Conservation (phyloP, 164 flowering plant species). For the Euptelea pleiosperma region DNA sequence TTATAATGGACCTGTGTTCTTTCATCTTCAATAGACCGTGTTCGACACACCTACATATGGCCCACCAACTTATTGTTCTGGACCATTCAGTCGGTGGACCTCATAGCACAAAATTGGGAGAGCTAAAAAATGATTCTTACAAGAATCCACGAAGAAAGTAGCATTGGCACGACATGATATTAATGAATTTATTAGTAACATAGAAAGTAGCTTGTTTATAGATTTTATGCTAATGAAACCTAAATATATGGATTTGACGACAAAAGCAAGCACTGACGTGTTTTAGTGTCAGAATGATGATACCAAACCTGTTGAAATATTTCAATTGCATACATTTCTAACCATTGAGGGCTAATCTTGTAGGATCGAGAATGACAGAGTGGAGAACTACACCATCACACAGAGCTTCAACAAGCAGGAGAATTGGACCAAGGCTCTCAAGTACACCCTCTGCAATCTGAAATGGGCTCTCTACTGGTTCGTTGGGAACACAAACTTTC, state of each 20-base stretch:
- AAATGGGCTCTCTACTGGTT: slow-evolving; percentile 98
- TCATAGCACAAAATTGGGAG: too few species aligned
- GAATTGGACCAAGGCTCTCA: slow-evolving; percentile 98
- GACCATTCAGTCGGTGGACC: background rate
- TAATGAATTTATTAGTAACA: too few species aligned
- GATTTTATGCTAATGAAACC: too few species aligned
- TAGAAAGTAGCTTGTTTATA: too few species aligned
- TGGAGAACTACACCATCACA: slow-evolving; percentile 80
- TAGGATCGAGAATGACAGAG: slow-evolving; percentile 97
- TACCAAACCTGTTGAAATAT: background rate
- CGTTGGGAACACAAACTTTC: slow-evolving; percentile 87
- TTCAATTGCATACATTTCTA: slow-evolving; percentile 7
- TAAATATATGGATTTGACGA: too few species aligned
- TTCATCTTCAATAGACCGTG: background rate
- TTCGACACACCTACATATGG: background rate
- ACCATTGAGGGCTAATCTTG: slow-evolving; percentile 5
- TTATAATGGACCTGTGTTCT: background rate
- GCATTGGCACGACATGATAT: too few species aligned
- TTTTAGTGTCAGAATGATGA: background rate
- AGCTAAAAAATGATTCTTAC: too few species aligned
- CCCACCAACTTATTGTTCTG: background rate
- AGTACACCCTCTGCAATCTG: slow-evolving; percentile 89
- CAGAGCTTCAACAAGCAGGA: slow-evolving; percentile 97
- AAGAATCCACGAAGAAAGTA: too few species aligned
- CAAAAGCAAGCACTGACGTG: too few species aligned